These are phyloP conservation scores for Xylariales sp. DNA, from an alignment of 2,329 filamentous ascomycete species.

Conservation along the genomic window DNA sequence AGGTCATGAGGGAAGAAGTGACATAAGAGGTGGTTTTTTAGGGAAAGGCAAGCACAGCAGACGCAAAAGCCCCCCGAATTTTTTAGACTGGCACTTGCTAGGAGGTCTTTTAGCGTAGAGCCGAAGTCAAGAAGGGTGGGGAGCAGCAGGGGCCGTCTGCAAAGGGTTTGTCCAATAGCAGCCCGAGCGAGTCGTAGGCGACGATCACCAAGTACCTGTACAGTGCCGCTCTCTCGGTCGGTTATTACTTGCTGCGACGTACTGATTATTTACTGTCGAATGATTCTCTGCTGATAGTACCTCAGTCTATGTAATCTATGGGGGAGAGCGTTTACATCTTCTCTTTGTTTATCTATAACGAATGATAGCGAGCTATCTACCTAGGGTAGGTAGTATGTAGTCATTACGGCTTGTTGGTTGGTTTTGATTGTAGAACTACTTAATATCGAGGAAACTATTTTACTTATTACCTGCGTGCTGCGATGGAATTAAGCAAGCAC, in stretches of 20 bases:
- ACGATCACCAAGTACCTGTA: conserved; percentile 48
- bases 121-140: conserved; percentile 33
- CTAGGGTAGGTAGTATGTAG: background rate
- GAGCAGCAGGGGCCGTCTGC: conserved; percentile 20
- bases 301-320: background rate
- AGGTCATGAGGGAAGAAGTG: conserved; percentile 55
- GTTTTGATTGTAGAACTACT: background rate
- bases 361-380: background rate
- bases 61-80: conserved; percentile 52
- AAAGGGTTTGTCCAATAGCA: conserved; percentile 43
- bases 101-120: conserved; percentile 22
- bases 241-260: conserved; percentile 12
- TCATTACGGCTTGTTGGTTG: background rate
- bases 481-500: background rate
- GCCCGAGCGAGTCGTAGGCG: conserved; percentile 45
- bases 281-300: conserved; percentile 32
- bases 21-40: conserved; percentile 54
- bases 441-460: background rate
- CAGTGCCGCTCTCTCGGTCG: conserved; percentile 39
- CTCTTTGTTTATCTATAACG: background rate
- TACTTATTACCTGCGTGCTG: background rate
- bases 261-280: conserved; percentile 15
- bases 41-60: conserved; percentile 52
- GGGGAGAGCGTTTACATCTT: background rate
- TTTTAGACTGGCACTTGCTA: conserved; percentile 33